Evolutionary conservation across 352 stramenopile genomes (phyloP), one percentile per base, ranked within the genome.

Genomic region (Globisporangium mamillatum): DNA sequence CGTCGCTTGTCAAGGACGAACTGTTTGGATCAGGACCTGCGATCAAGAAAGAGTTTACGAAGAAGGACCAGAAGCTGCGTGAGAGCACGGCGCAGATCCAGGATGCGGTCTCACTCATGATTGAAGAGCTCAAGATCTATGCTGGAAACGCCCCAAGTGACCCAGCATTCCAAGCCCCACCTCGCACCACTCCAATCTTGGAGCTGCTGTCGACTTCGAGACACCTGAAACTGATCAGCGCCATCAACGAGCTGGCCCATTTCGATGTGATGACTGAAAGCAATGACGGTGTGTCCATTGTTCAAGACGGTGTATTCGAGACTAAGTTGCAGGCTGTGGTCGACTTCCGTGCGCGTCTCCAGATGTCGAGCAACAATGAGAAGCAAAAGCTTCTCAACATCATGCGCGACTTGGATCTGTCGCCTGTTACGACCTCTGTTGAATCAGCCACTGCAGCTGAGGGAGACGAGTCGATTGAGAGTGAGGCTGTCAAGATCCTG

Each of bases 1-100:
- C 62, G 12, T 66, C 72, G 1, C 66, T 81, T 24, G 72, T 86
- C 46, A 86, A 86, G 38, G 73, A 66, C 10, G 81, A 89, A 53
- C 67, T 91, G 1, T 86, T 91, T 48, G 83, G 80, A 4, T 74
- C 70, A 25, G 84, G 84, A 1, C 86, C 86, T 7, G 81, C 70
- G 29, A 93, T 95, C 54, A 89, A 91, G 36, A 91, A 71, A 9
- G 81, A 89, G 32, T 92, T 95, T 29, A 93, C 86, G 2, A 88
- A 80, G 56, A 83, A 80, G 27, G 84, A 95, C 48, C 78, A 91
- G 65, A 87, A 86, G 25, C 55, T 94, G 20, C 82, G 86, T n/a
- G 66, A 83, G 9, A 83, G 79, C 36, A 86, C 80, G 12, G 67
- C 64, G 0, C 70, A 90, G 16, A 89, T 93, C 18, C 69, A 89